These are phyloP conservation scores for Calonectria honghensis DNA, from an alignment of 2,329 filamentous ascomycete species.

Conservation along the genomic window DNA sequence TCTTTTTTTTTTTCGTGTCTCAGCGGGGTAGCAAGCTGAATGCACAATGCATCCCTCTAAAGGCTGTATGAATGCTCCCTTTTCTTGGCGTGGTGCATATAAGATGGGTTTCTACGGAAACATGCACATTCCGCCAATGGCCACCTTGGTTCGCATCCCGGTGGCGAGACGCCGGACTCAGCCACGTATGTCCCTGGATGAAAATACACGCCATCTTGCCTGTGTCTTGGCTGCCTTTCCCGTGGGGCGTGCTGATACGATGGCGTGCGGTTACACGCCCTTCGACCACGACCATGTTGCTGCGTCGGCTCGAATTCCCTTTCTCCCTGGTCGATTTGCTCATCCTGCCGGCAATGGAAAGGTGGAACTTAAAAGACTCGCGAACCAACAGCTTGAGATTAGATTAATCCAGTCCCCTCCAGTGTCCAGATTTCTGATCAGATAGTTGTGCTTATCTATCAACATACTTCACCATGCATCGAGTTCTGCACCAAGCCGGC, in stretches of 20 bases:
- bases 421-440: neutral
- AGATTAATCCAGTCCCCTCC: neutral
- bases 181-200: neutral
- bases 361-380: neutral
- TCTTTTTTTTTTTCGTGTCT: neutral
- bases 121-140: neutral
- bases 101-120: neutral
- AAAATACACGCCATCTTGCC: neutral
- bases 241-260: neutral
- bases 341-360: neutral
- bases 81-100: neutral
- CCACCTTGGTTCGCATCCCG: neutral
- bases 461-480: slow-evolving; percentile 2
- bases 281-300: neutral
- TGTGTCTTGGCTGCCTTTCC: neutral
- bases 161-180: neutral
- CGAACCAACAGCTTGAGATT: neutral
- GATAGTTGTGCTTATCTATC: neutral
- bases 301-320: neutral
- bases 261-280: neutral
- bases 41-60: neutral
- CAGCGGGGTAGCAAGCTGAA: neutral
- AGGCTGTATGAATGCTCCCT: neutral
- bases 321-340: neutral
- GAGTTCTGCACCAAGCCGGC: neutral